Base-by-base conservation (phyloP, 2,329 filamentous ascomycete species). In the Penicillium italicum region DNA sequence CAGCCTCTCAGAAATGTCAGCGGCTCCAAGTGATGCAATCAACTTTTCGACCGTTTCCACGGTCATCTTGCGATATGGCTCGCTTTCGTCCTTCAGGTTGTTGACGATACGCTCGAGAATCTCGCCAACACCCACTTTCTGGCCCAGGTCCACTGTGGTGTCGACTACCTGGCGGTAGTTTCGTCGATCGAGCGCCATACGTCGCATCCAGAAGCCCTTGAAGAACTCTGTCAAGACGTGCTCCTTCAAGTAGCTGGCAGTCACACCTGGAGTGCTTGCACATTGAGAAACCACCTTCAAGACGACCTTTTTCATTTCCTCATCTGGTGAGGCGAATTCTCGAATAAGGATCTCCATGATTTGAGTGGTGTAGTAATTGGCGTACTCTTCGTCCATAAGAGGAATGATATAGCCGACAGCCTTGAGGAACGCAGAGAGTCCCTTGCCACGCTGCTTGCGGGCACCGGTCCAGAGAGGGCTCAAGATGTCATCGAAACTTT, bases 231-330 rank as follows among this genome's bases (percentile, higher is more conserved):
- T 87, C 37, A 99, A 80, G 8, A 99, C 92, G 60, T 96, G 89
- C 69, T 97, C 92, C 74, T 97, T 97, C 38, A 99, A 82, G 69
- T 97, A 99, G 37, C 87, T 89, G 34, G 92, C 89, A 33, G 94
- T 97, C 28, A 99, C 94, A 76, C 94, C 94, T 69, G 96, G 89
- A 2, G 93, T 97, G 64, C 88, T 88, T 8, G 94, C 90, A 70
- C 94, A 97, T 70, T 99, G 94, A 18, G 92, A 97, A 16, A 99
- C 86, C 28, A 99, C 94, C 76, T 97, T 97, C 56, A 99, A 79
- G 8, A 99, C 94, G 1, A 99, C 94, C 79, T 99, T 99, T 78
- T 97, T 99, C 94, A 99, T 99, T 75, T 99, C 94, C 74, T 99
- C 94, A 63, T 99, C 94, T 0, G 94, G 94, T 0, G 93, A 97